phyloP scores from a whole-genome alignment of 352 stramenopile genomes.

The Albugo laibachii region DNA sequence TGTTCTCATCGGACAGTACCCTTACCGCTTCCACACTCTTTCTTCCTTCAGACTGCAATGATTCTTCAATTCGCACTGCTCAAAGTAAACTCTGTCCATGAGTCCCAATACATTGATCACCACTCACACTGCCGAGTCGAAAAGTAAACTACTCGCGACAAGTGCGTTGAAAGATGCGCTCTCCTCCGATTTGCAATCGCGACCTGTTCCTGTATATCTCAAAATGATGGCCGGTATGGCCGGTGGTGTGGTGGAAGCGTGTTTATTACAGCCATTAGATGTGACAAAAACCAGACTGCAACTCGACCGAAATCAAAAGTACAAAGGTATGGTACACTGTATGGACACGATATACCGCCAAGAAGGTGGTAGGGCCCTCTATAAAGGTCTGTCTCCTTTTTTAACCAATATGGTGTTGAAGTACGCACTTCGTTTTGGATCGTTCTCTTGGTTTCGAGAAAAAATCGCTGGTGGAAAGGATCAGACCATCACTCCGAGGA shows the following conservation, averaged over 20 bases:
- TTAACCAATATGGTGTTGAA: slow-evolving; percentile 81
- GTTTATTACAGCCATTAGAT: slow-evolving; percentile 61
- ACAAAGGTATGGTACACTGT: slow-evolving; percentile 75
- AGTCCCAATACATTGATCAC: too few relatives aligned
- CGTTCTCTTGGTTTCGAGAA: slow-evolving; percentile 75
- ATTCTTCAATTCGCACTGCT: too few relatives aligned
- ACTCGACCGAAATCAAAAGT: slow-evolving; percentile 47
- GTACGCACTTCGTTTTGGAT: slow-evolving; percentile 76
- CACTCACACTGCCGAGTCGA: too few relatives aligned
- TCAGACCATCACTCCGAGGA: slow-evolving; percentile 36
- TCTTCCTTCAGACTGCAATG: too few relatives aligned
- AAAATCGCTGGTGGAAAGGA: slow-evolving; percentile 49
- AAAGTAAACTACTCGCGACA: slow-evolving; percentile 20
- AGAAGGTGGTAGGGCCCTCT: slow-evolving; percentile 49
- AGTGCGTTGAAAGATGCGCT: slow-evolving; percentile 60
- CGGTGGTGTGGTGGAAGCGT: slow-evolving; percentile 69
- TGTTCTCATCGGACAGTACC: too few relatives aligned
- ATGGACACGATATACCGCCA: slow-evolving; percentile 59
- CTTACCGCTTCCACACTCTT: too few relatives aligned
- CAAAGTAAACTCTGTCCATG: too few relatives aligned
- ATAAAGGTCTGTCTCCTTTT: slow-evolving; percentile 75
- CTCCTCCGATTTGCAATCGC: slow-evolving; percentile 45
- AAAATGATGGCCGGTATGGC: slow-evolving; percentile 78
- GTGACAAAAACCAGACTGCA: slow-evolving; percentile 77
- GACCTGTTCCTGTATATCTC: slow-evolving; percentile 44